Conservation (phyloP, 2,329 filamentous ascomycete species). For the Arthrobotrys iridis region DNA sequence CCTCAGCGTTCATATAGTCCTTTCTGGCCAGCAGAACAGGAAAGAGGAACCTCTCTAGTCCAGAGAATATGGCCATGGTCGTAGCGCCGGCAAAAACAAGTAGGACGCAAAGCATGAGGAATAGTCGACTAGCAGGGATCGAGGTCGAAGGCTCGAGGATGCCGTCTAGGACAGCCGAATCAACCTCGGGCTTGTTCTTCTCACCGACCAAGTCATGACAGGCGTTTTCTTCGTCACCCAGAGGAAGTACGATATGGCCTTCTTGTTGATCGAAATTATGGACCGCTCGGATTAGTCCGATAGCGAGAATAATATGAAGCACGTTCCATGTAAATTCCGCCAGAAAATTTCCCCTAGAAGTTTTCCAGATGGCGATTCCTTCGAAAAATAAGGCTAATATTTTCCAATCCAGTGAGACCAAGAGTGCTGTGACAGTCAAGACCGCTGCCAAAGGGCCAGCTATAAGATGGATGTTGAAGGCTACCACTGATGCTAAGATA, state of each 20-base stretch:
- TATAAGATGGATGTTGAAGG: constrained; percentile 27
- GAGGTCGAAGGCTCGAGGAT: background rate
- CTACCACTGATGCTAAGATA: constrained; percentile 19
- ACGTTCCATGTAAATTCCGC: constrained; percentile 32
- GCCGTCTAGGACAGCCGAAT: background rate
- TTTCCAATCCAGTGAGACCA: constrained; percentile 37
- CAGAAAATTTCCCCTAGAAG: background rate
- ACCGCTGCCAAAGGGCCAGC: constrained; percentile 13
- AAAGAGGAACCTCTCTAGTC: constrained; percentile 15
- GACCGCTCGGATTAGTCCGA: constrained; percentile 19
- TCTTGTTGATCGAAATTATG: constrained; percentile 30
- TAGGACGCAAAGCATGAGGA: constrained; percentile 27
- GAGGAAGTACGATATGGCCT: constrained; percentile 25
- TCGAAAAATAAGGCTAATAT: constrained; percentile 23
- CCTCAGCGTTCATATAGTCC: constrained; percentile 15
- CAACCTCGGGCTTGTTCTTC: background rate
- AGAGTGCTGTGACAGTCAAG: constrained; percentile 2
- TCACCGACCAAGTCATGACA: background rate
- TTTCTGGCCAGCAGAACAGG: background rate
- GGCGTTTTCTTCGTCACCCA: constrained; percentile 28
- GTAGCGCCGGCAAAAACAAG: constrained; percentile 3
- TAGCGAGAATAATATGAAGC: constrained; percentile 18
- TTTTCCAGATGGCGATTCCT: constrained; percentile 30
- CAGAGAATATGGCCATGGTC: constrained; percentile 15
- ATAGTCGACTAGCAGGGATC: background rate